Conservation (phyloP, 352 stramenopile genomes). For the Pythium apleroticum region DNA sequence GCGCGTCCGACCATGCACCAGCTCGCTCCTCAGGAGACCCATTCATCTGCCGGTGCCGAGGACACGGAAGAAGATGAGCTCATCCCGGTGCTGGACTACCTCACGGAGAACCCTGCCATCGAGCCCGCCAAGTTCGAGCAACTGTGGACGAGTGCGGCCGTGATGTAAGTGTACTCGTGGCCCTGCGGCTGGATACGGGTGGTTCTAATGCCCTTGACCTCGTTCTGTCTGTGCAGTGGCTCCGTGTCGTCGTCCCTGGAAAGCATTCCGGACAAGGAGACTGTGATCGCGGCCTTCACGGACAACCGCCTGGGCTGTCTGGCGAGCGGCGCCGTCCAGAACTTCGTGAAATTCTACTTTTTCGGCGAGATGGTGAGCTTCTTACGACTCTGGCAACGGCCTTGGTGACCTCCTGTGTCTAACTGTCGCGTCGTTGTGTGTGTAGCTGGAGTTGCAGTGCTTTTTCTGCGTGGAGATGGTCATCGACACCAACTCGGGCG, state of each 20-base stretch:
- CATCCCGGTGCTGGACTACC: slow-evolving; percentile 70
- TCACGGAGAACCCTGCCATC: slow-evolving; percentile 56
- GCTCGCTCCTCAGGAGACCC: slow-evolving; percentile 15
- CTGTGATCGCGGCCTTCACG: slow-evolving; percentile 73
- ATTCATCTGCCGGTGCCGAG: slow-evolving; percentile 25
- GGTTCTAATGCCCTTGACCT: background rate
- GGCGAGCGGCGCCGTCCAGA: slow-evolving; percentile 68
- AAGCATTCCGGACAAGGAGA: slow-evolving; percentile 67
- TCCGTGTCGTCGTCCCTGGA: slow-evolving; percentile 47
- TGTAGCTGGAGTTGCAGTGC: slow-evolving; percentile 71
- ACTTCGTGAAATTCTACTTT: slow-evolving; percentile 88
- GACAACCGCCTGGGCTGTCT: slow-evolving; percentile 76
- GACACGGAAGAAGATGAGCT: slow-evolving; percentile 43
- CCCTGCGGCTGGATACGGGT: no score
- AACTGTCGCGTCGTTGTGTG: background rate
- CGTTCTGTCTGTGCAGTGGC: slow-evolving; percentile 32
- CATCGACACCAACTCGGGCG: slow-evolving; percentile 55
- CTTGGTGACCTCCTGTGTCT: background rate
- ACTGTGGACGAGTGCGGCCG: slow-evolving; percentile 60
- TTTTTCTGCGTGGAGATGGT: slow-evolving; percentile 83
- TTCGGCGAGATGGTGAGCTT: slow-evolving; percentile 76
- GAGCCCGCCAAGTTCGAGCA: slow-evolving; percentile 81
- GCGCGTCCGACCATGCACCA: slow-evolving; percentile 22
- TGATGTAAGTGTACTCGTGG: slow-evolving; percentile 58
- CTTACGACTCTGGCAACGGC: background rate